Evolutionary conservation across 768 basidiomycete genomes (phyloP), one percentile per base, ranked within the genome.

Genomic region (Udeniomyces megalosporus): DNA sequence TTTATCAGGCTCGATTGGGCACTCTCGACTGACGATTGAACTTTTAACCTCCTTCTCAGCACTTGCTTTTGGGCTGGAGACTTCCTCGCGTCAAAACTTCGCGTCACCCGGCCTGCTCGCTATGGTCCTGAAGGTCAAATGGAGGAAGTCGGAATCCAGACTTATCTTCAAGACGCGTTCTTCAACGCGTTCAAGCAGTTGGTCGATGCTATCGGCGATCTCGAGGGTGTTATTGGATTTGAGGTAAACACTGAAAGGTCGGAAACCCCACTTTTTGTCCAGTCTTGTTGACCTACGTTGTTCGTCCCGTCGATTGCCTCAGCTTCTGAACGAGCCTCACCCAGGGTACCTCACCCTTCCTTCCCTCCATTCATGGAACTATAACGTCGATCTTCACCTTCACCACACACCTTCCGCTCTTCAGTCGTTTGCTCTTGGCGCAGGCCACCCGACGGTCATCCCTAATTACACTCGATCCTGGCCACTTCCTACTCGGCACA

Each of bases 271-370:
- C 34, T 31, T 46, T 17, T 29, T 8, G 20, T 15, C 53, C 7
- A 17, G 10, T 26, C 26, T 34, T 22, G 1, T 20, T 55, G 11
- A 55, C 12, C 35, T 42, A n/a, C 35, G 6, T 49, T 38, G 45
- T 26, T 8, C 22, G 11, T 15, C 20, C n/a, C n/a, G n/a, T n/a
- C n/a, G n/a, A n/a, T 34, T 24, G 32, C 34, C 6, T 28, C 66
- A 92, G 88, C 80, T 90, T 71, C 83, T 93, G 79, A 95, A 96
- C 67, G 91, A 95, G 73, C 91, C 91, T 0, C 91, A 99, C 74
- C 78, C 84, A 69, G 95, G 93, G 46, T 97, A 93, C 72, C 83
- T 93, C 63, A 80, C 84, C 58, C 76, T 95, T 5, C 78, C 80
- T 28, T 88, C 88, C 1, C 77, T 95, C 49, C 84, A 95, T 67